Percentiles rank a stretch among this genome's conserved stretches.
Conservation (phyloP, 768 basidiomycete genomes). For the Kwoniella shandongensis region DNA sequence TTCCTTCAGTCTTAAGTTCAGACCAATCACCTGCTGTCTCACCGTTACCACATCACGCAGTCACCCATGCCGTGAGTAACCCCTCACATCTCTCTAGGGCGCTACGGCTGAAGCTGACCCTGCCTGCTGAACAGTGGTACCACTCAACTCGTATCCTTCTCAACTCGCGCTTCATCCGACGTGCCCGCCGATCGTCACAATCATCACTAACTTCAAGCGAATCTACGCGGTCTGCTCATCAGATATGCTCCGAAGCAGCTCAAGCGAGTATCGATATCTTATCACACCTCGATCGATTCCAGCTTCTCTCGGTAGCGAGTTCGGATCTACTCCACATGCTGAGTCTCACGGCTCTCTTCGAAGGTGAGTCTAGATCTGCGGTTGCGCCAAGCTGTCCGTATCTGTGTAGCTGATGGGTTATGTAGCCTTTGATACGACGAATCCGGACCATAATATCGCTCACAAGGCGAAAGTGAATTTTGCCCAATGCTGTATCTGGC, state of each 20-base stretch:
- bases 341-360: constrained; percentile 38
- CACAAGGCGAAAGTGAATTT: constrained; percentile 35
- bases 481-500: constrained; percentile 42
- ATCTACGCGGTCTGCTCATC: constrained; percentile 12
- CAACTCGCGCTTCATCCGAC: constrained; percentile 33
- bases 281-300: constrained; percentile 23
- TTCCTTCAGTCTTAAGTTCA: constrained; percentile 22
- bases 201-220: background rate
- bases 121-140: constrained; percentile 31
- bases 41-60: constrained; percentile 37
- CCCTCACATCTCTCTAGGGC: background rate
- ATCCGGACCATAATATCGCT: constrained; percentile 23
- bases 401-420: background rate
- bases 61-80: constrained; percentile 35
- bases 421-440: constrained; percentile 36
- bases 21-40: constrained; percentile 13
- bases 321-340: constrained; percentile 43
- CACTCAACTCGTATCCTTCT: constrained; percentile 36
- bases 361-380: constrained; percentile 27
- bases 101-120: constrained; percentile 1
- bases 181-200: constrained; percentile 11
- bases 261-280: constrained; percentile 35
- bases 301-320: constrained; percentile 29
- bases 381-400: too few species aligned
- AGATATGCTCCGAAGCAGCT: constrained; percentile 37